phyloP scores from a whole-genome alignment of 2,329 filamentous ascomycete species.

The Byssothecium circinans region DNA sequence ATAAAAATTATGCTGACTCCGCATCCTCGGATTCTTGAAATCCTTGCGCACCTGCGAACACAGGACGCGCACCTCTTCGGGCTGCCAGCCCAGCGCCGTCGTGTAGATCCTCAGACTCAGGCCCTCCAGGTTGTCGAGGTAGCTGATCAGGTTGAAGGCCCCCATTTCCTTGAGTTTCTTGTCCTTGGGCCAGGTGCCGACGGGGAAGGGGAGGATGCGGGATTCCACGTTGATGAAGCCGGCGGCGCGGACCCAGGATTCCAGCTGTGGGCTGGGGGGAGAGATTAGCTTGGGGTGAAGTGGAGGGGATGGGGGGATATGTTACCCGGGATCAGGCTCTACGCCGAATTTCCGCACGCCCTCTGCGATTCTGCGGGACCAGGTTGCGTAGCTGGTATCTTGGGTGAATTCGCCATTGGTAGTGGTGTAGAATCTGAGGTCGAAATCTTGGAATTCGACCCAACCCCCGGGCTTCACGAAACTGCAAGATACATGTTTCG shows the following conservation, averaged over 20 bases:
- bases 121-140: constrained; percentile 30
- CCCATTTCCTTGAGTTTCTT: constrained; percentile 31
- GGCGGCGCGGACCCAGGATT: constrained; percentile 26
- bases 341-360: constrained; percentile 45
- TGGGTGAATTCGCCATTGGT: constrained; percentile 17
- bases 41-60: constrained; percentile 23
- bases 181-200: constrained; percentile 31
- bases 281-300: not conserved
- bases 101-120: constrained; percentile 21
- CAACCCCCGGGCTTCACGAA: constrained; percentile 41
- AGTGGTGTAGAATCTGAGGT: constrained; percentile 24
- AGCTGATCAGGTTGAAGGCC: constrained; percentile 27
- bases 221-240: constrained; percentile 25
- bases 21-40: constrained; percentile 24
- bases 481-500: constrained; percentile 9
- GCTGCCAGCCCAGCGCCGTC: constrained; percentile 18
- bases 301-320: not conserved
- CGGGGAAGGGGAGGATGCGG: constrained; percentile 22
- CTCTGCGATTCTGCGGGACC: constrained; percentile 34
- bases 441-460: constrained; percentile 34
- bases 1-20: constrained; percentile 31
- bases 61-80: constrained; percentile 27
- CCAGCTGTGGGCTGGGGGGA: constrained; percentile 19
- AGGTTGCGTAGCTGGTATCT: constrained; percentile 16
- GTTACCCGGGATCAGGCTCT: constrained; percentile 43